A percentile compares a stretch with the other conserved stretches of the same genome.
Evolutionary conservation across 495 filamentous ascomycete species (phyloP).

Genomic region (Barbatosphaeria neglecta): DNA sequence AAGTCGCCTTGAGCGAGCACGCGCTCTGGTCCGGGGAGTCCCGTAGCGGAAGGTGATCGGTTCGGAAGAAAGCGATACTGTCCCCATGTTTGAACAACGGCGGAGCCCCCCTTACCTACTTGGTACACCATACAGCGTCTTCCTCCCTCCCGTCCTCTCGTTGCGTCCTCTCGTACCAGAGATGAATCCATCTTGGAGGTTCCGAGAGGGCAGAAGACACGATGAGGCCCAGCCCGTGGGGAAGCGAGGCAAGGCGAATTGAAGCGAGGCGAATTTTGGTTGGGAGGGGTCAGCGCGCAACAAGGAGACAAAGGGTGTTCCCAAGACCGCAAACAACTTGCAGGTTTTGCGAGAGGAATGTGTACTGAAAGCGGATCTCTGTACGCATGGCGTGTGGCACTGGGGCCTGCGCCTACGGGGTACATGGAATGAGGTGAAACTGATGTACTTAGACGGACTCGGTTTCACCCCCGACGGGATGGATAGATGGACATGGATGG

Average conservation of each 20-base stretch:
- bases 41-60: not conserved
- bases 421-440: not conserved
- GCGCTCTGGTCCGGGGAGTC: not conserved
- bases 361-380: not conserved
- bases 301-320: too few species aligned
- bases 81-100: not conserved
- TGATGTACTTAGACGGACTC: not conserved
- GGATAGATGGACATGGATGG: not conserved
- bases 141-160: too few species aligned
- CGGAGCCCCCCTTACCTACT: too few species aligned
- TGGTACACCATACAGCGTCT: too few species aligned
- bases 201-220: too few species aligned
- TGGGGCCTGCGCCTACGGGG: not conserved
- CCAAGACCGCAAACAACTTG: too few species aligned
- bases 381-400: not conserved
- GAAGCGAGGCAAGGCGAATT: too few species aligned
- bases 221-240: too few species aligned
- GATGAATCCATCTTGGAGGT: too few species aligned
- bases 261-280: too few species aligned
- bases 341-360: not conserved
- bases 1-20: slow-evolving; percentile 16
- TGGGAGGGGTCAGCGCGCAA: too few species aligned
- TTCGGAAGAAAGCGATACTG: not conserved
- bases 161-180: too few species aligned
- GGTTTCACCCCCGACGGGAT: not conserved